Evolutionary conservation across 192 early-diverging fungal genomes (phyloP), one percentile per base, ranked within the genome.

Genomic region (Rhizophlyctis rosea): DNA sequence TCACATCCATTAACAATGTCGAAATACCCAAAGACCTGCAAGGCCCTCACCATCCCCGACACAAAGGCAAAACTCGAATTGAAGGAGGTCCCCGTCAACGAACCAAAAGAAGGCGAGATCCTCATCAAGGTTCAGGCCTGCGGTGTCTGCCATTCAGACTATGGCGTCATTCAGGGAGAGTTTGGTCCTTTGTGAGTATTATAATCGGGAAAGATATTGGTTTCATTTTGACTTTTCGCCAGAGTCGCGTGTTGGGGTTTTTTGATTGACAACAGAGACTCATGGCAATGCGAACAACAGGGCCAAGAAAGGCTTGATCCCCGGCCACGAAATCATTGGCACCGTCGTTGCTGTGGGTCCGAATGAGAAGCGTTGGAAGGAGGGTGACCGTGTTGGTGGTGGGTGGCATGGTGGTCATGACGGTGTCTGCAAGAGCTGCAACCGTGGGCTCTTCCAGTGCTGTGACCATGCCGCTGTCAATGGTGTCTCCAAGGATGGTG

Each of bases 321-420:
- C 80, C 33, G 85, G 88, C 11, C 88, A 91, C 54, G 90, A 91
- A 65, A 81, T 87, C 30, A 69, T 88, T 54, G 88, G 88, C 34
- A 73, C 60, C 9, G 74, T 90, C 30, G 74, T 81, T 24, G 78
- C 80, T 39, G 75, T 81, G 55, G 88, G 88, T 5, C 70, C 71
- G 4, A 68, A 73, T 14, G 90, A 86, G 0, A 68, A 69, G 1
- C 59, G 78, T 35, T 59, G 82, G 16, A 62, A 80, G 14, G 63
- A 83, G 13, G 88, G 87, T 30, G 88, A 87, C 48, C 64, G 72
- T 11, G 80, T 88, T 25, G 90, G 90, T 47, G 75, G 84, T 23
- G 90, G 90, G 30, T 84, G 85, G 48, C 78, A 86, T 62, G 77
- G 77, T 48, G 78, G 75, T 27, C 81, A 76, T 5, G 89, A 84